Evolutionary conservation across 352 stramenopile species (phyloP).

Genomic region (Globisporangium splendens): DNA sequence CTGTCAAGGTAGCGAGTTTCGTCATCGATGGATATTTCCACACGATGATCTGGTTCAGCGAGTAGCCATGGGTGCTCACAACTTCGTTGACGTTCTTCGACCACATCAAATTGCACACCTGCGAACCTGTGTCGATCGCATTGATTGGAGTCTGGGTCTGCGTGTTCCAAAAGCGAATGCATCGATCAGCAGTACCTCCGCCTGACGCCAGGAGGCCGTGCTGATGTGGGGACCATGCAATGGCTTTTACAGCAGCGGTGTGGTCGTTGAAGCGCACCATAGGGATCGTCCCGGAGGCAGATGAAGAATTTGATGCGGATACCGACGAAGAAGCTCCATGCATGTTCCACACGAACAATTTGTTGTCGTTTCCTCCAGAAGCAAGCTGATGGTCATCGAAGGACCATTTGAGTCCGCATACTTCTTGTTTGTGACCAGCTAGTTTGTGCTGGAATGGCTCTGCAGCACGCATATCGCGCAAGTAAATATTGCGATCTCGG

Average conservation of each 20-base stretch:
- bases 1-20: constrained; percentile 95
- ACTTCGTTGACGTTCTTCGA: constrained; percentile 97
- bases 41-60: constrained; percentile 97
- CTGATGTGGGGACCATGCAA: constrained; percentile 97
- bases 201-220: constrained; percentile 94
- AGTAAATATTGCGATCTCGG: constrained; percentile 91
- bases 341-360: constrained; percentile 95
- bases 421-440: constrained; percentile 77
- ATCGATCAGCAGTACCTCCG: constrained; percentile 94
- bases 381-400: constrained; percentile 91
- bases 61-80: constrained; percentile 98
- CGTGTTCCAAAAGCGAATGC: constrained; percentile 98
- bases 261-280: constrained; percentile 93
- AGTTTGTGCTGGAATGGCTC: constrained; percentile 55
- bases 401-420: constrained; percentile 97
- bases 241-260: constrained; percentile 96
- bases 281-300: constrained; percentile 35
- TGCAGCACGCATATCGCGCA: constrained; percentile 88
- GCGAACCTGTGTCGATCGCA: constrained; percentile 94
- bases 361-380: constrained; percentile 98
- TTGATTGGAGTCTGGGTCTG: constrained; percentile 87
- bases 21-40: constrained; percentile 97
- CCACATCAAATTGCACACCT: constrained; percentile 98
- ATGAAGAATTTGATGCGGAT: background rate
- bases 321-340: constrained; percentile 34